phyloP scores from a whole-genome alignment of 228 moss, liverwort and hornwort genomes.

The Sphagnum fallax region DNA sequence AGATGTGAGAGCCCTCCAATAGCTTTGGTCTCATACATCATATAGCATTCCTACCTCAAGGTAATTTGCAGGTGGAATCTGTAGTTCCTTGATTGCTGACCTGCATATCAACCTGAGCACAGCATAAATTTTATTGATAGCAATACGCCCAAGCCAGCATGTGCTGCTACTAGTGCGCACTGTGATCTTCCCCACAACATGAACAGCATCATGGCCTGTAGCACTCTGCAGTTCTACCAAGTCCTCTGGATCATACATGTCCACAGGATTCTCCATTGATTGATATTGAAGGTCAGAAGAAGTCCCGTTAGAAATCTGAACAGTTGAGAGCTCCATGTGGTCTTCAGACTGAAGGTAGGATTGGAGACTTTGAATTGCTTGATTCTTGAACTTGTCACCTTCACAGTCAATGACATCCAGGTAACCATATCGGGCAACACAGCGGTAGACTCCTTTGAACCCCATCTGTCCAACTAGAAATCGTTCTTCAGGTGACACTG shows the following conservation, averaged over 20 bases:
- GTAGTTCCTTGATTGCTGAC: conserved; percentile 39
- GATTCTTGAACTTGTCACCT: conserved; percentile 44
- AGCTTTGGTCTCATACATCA: conserved; percentile 25
- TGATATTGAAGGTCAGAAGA: conserved; percentile 8
- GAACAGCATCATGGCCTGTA: conserved; percentile 32
- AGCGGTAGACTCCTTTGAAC: conserved; percentile 70
- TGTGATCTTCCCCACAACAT: conserved; percentile 64
- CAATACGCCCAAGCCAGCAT: conserved; percentile 47
- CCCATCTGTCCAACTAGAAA: conserved; percentile 63
- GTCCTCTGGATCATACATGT: conserved; percentile 41
- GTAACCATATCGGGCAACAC: conserved; percentile 72
- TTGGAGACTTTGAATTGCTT: conserved; percentile 43
- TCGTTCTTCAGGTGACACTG: conserved; percentile 50
- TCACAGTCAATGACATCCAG: conserved; percentile 58
- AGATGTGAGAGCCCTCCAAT: no score
- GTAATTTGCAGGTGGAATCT: conserved; percentile 55
- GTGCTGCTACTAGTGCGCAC: conserved; percentile 31
- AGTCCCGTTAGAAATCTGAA: background rate
- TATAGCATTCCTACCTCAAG: conserved; percentile 87
- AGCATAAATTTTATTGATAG: conserved; percentile 44
- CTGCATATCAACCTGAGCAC: conserved; percentile 39
- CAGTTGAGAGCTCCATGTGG: conserved; percentile 12
- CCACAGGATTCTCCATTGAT: conserved; percentile 10
- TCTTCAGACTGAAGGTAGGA: conserved; percentile 47
- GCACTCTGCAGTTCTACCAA: conserved; percentile 39